Base-by-base conservation (phyloP, 306 rosid species). In the Chamaecrista fasciculata region DNA sequence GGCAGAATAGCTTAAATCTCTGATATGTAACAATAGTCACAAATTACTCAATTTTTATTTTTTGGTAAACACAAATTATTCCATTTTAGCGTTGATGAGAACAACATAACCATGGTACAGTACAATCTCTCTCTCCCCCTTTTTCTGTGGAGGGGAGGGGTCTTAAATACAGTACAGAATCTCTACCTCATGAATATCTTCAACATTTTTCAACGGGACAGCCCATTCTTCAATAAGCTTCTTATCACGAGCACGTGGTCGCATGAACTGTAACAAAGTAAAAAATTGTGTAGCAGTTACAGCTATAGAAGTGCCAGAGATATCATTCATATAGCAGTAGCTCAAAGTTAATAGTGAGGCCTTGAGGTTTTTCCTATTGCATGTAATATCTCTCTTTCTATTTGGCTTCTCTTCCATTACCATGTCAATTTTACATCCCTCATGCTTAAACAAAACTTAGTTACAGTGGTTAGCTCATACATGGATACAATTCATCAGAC, bases 141-240 rank as follows among this genome's bases (percentile, higher is more conserved):
- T n/a, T n/a, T n/a, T n/a, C n/a, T n/a, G n/a, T n/a, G n/a, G n/a
- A n/a, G n/a, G n/a, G n/a, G n/a, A n/a, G n/a, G n/a, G n/a, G n/a
- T n/a, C n/a, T n/a, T n/a, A n/a, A n/a, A n/a, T 66, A 47, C 42
- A 49, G 48, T 29, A 9, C 57, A 78, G 58, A 24, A 67, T 77
- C 8, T 53, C 26, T 73, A 94, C 99, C 99, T 88, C 97, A 53
- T 79, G 59, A 75, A 94, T 82, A 87, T 94, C 99, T 56, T 88
- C 99, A 65, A 84, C 0, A 14, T 47, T 91, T 64, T 20, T 79
- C 89, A 94, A 72, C 71, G 96, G 91, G 75, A 82, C 82, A 16
- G 81, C 92, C 99, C 99, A 94, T 81, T 94, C 99, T 81, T 94
- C 97, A 55, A 71, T 68, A 82, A 94, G 87, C 77, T 88, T 94